Evolutionary conservation across 2,329 filamentous ascomycete genomes (phyloP).

Genomic region (Aureobasidium sp.): DNA sequence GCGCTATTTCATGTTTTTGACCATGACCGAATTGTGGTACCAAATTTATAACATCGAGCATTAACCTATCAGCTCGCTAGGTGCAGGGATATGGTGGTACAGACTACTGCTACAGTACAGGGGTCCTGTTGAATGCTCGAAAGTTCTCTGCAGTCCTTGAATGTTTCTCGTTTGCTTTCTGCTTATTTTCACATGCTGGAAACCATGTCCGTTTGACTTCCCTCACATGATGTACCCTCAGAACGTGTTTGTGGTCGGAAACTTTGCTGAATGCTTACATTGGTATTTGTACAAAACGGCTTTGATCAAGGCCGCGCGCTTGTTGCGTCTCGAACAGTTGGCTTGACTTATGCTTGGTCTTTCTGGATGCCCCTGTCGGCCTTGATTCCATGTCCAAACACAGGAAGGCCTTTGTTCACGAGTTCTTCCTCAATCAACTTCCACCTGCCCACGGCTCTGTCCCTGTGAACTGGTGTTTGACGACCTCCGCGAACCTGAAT

Average conservation of each 20-base stretch:
- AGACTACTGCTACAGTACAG: neutral
- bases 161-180: neutral
- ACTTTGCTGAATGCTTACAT: neutral
- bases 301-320: neutral
- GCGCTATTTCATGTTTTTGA: neutral
- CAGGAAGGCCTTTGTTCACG: conserved; percentile 53
- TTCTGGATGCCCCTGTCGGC: conserved; percentile 1
- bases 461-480: conserved; percentile 64
- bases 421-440: conserved; percentile 73
- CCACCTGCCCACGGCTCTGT: conserved; percentile 65
- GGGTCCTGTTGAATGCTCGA: neutral
- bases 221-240: neutral
- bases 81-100: neutral
- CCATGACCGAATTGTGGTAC: neutral
- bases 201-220: neutral
- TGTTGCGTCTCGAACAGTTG: neutral
- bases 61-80: neutral
- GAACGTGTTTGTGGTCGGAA: neutral
- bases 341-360: neutral
- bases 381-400: conserved; percentile 35
- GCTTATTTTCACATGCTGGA: neutral
- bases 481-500: conserved; percentile 60
- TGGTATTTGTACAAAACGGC: neutral
- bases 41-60: too few relatives aligned
- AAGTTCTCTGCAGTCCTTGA: neutral